Evolutionary conservation across 192 early-diverging fungal genomes (phyloP), one percentile per base, ranked within the genome.

Genomic region (Linnemannia hyalina): DNA sequence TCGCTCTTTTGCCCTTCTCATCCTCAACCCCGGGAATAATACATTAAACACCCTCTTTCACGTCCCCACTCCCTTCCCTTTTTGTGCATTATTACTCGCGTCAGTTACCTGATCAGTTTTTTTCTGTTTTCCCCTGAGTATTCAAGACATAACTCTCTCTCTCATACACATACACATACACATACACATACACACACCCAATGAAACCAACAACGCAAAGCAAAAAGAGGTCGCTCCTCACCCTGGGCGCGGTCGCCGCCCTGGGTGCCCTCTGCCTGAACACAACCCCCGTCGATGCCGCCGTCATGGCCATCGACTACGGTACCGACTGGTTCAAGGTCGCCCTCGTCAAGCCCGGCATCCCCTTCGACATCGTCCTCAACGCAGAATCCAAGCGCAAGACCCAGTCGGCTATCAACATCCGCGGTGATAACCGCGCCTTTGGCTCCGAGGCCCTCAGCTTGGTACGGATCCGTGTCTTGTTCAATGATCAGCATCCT

Each of bases 251-350:
- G 8, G 80, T 86, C 7, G 84, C 84, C 18, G 84, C 84, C 70
- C 70, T 90, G 9, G 88, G 70, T n/a, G 78, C 82, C 29, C 76
- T 89, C 36, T 88, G 82, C 42, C 74, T 85, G 36, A 76, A 80
- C 55, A 73, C 78, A 29, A 70, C 42, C 38, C 76, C 77, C 26
- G 87, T 82, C 68, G 76, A 91, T 41, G 94, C 94, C 1, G 93
- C 96, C 29, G 97, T 99, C 26, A 95, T 99, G 80, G 96, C 97
- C 18, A 97, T 99, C 80, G 99, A 99, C 88, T 98, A 95, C 89
- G 99, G 99, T 46, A 95, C 96, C 3, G 97, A 99, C 70, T 99
- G 97, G 97, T 97, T 98, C 90, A 99, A 98, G 78, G 95, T 98
- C 44, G 96, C 95, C 13, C 88, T 99, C 41, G 95, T 98, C 77